Base-by-base conservation (phyloP, 208 protist species). In the Leishmania aethiopica region DNA sequence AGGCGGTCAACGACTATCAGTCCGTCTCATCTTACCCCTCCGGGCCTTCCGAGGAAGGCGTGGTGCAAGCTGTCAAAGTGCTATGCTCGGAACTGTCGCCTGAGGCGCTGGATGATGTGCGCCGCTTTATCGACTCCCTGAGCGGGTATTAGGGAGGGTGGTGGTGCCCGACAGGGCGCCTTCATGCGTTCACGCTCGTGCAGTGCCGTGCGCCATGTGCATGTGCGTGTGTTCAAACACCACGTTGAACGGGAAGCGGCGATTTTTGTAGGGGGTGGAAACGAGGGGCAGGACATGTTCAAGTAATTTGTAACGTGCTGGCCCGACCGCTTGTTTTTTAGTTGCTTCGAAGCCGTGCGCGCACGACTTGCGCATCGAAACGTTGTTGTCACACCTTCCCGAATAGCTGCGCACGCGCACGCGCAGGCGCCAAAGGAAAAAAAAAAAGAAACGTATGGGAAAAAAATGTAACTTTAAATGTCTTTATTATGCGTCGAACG, bases 11-110 rank as follows among this genome's bases (percentile, higher is more conserved):
- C 47, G 77, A 83, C 7, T 83, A 75, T 37, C 67, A 72, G 47
- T 72, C 80, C 19, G 28, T 84, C 40, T 79, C 83, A 17, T 90
- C 84, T 19, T 49, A 49, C 47, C 55, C 60, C 49, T 22, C 81
- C 37, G 92, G 92, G 0, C 92, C 94, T 11, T 91, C 91, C 2
- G 94, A 97, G 81, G 87, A 88, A 45, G 92, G 94, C 42, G 91
- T 96, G 25, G 86, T 97, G 57, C 92, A 94, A 85, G 94, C 94
- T 3, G 88, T 97, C 15, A 96, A 97, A 74, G 88, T 96, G 45
- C 78, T 97, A 25, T 91, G 91, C 78, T 90, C 91, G 57, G 92
- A 97, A 70, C 82, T 97, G 60, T 91, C 89, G 28, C 80, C 85
- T 0, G 80, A 89, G 66, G 84, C 82, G 0, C 78, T 96, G n/a